Percentiles rank a stretch among this genome's conserved stretches.
phyloP scores from a whole-genome alignment of 2,329 filamentous ascomycete species.

The Mollisia scopiformis region DNA sequence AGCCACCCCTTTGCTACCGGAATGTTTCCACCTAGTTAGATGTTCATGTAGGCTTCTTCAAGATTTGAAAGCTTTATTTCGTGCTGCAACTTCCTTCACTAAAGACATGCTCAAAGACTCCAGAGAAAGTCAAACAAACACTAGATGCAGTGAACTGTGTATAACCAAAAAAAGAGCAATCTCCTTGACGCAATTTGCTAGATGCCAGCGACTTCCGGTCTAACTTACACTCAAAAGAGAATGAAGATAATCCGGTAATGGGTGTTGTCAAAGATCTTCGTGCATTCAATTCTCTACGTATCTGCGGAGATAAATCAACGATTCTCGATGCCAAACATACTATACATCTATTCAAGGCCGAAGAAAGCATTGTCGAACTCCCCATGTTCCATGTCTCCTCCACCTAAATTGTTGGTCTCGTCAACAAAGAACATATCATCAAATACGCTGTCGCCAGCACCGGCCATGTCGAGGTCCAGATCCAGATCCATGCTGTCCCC shows the following conservation, averaged over 20 bases:
- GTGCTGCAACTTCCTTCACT: too few species aligned
- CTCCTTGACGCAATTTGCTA: not conserved
- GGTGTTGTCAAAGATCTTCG: not conserved
- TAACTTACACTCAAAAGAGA: too few species aligned
- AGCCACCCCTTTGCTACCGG: too few species aligned
- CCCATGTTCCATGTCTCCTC: conserved; percentile 32
- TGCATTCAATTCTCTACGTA: not conserved
- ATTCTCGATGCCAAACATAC: not conserved
- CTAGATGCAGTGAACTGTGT: not conserved
- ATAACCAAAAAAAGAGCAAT: not conserved
- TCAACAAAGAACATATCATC: conserved; percentile 34
- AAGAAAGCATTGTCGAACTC: conserved; percentile 36
- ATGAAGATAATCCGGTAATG: too few species aligned
- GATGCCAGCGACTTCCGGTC: not conserved
- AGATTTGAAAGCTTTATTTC: too few species aligned
- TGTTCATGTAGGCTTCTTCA: too few species aligned
- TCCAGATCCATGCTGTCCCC: conserved; percentile 47
- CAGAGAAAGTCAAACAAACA: too few species aligned
- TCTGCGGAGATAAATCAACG: not conserved
- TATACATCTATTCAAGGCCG: conserved; percentile 16
- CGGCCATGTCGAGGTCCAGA: conserved; percentile 53
- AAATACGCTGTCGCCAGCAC: conserved; percentile 33
- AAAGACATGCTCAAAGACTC: too few species aligned
- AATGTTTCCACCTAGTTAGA: too few species aligned
- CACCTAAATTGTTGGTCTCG: conserved; percentile 24